Percentiles rank a stretch among this genome's conserved stretches.
Conservation (phyloP, 495 filamentous ascomycete species). For the Annulohypoxylon stygium region DNA sequence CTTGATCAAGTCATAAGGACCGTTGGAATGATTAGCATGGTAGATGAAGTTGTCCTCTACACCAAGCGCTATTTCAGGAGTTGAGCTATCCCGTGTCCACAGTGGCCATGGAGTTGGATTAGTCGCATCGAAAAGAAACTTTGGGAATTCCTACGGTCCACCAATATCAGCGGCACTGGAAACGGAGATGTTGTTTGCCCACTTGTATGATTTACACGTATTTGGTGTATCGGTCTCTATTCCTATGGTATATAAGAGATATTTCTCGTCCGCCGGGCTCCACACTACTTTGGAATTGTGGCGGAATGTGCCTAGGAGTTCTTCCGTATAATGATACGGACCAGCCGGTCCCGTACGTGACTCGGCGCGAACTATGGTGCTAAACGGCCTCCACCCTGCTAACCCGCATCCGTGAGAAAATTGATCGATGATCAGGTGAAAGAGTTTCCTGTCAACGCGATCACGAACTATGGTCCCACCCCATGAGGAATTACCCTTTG, state of each 20-base stretch:
- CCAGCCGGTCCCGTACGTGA: constrained; percentile 53
- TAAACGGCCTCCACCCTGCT: constrained; percentile 56
- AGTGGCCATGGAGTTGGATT: constrained; percentile 55
- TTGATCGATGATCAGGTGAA: constrained; percentile 55
- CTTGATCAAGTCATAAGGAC: constrained; percentile 31
- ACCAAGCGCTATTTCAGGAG: constrained; percentile 31
- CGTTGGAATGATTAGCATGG: constrained; percentile 20
- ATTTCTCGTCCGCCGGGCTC: constrained; percentile 51
- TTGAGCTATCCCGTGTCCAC: constrained; percentile 30
- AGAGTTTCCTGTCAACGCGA: constrained; percentile 44
- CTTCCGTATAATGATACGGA: constrained; percentile 52
- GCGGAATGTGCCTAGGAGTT: constrained; percentile 52
- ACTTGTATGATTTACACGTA: constrained; percentile 42
- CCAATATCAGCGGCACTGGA: constrained; percentile 37
- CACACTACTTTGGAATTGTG: constrained; percentile 58
- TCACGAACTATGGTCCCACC: constrained; percentile 56
- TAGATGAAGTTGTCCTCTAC: constrained; percentile 45
- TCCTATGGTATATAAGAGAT: constrained; percentile 58
- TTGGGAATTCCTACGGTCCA: constrained; percentile 30
- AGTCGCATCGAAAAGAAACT: constrained; percentile 34
- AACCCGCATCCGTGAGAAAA: constrained; percentile 56
- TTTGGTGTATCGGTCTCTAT: constrained; percentile 40
- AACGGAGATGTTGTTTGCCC: constrained; percentile 44
- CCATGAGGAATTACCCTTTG: constrained; percentile 55
- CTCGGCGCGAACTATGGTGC: constrained; percentile 55